Percentiles rank a stretch among this genome's conserved stretches.
Conservation (phyloP, 148 eudicot genomes). For the Chenopodium berlandieri region DNA sequence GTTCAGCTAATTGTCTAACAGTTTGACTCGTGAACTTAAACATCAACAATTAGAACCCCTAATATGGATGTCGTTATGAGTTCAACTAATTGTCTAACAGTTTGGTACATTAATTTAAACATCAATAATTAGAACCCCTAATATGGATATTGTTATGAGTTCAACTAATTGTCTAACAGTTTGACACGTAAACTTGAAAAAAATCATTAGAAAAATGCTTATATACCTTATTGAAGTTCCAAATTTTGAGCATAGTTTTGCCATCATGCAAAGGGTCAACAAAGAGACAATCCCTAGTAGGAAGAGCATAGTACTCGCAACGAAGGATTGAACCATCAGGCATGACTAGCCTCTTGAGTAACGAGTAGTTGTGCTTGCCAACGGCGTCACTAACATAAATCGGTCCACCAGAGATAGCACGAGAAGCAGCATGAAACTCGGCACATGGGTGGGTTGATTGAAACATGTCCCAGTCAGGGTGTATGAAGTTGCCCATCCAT, state of each 20-base stretch:
- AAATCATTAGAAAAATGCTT: not conserved
- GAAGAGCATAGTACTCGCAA: conserved; percentile 74
- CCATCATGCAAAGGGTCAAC: conserved; percentile 87
- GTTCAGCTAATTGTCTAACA: not conserved
- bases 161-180: not conserved
- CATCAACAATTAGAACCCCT: no score
- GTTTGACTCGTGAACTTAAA: not conserved
- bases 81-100: no score
- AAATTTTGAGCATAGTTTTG: conserved; percentile 85
- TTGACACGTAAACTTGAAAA: not conserved
- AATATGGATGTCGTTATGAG: no score
- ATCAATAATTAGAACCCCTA: not conserved
- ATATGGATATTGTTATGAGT: not conserved
- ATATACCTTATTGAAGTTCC: conserved; percentile 83
- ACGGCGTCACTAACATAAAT: conserved; percentile 85
- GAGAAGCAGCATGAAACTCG: conserved; percentile 92
- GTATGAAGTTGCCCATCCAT: conserved; percentile 98
- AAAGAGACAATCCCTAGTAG: conserved; percentile 79
- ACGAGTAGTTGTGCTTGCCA: conserved; percentile 67
- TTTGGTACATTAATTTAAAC: no score
- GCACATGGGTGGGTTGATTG: conserved; percentile 95
- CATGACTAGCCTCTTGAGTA: conserved; percentile 68
- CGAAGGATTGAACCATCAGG: conserved; percentile 81
- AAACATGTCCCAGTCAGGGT: conserved; percentile 99
- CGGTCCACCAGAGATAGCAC: conserved; percentile 92